A percentile compares a stretch with the other conserved stretches of the same genome.
phyloP scores from a whole-genome alignment of 2,329 filamentous ascomycete species.

The Amesomyces nigricolor region DNA sequence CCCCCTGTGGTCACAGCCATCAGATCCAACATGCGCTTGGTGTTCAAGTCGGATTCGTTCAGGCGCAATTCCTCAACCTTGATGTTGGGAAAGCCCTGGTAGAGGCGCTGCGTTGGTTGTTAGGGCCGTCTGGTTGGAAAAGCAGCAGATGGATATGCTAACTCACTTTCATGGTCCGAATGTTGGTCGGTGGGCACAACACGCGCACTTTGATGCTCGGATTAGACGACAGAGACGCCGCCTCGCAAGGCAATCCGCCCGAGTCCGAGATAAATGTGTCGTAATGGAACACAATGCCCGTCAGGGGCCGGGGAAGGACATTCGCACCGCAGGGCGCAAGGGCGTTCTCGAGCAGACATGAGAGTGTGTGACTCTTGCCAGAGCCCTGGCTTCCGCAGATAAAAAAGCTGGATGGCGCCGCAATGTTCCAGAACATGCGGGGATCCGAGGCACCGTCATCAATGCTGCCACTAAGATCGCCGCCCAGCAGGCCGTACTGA shows the following conservation, averaged over 20 bases:
- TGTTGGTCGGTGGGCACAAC: conserved; percentile 50
- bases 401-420: conserved; percentile 52
- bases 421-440: conserved; percentile 42
- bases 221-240: conserved; percentile 47
- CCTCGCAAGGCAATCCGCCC: conserved; percentile 52
- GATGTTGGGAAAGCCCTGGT: conserved; percentile 39
- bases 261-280: conserved; percentile 48
- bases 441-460: conserved; percentile 23
- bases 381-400: conserved; percentile 61
- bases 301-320: conserved; percentile 46
- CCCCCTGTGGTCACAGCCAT: conserved; percentile 47
- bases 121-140: neutral
- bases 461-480: conserved; percentile 17
- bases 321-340: conserved; percentile 43
- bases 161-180: conserved; percentile 35
- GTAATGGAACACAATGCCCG: conserved; percentile 61
- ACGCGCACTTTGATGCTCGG: conserved; percentile 44
- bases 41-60: conserved; percentile 48
- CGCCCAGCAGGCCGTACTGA: conserved; percentile 31
- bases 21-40: conserved; percentile 52
- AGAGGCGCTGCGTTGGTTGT: conserved; percentile 33
- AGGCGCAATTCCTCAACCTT: conserved; percentile 46
- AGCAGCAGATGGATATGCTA: neutral
- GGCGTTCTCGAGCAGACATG: conserved; percentile 53
- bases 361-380: conserved; percentile 58